phyloP scores from a whole-genome alignment of 2,329 filamentous ascomycete genomes.

The Aspergillus pseudotamarii region DNA sequence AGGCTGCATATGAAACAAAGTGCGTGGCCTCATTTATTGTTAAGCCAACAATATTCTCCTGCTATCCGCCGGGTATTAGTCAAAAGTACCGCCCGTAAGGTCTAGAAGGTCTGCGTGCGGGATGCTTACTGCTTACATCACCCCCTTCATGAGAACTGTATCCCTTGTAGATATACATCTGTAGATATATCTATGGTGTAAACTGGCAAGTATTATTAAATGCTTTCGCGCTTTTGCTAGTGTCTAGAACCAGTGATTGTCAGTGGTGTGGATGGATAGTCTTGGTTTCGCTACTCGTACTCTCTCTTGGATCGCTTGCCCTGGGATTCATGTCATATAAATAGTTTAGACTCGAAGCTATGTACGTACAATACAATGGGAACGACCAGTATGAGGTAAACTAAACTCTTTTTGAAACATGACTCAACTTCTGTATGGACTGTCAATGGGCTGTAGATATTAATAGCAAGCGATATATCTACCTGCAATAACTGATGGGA shows the following conservation, averaged over 20 bases:
- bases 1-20: slow-evolving; percentile 15
- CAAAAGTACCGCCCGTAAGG: slow-evolving; percentile 10
- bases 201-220: not conserved
- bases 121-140: not conserved
- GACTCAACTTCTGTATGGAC: not conserved
- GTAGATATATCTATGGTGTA: not conserved
- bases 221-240: not conserved
- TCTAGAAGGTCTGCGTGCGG: not conserved
- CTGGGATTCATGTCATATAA: not conserved
- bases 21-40: slow-evolving; percentile 23
- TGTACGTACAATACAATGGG: not conserved
- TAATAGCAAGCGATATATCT: not conserved
- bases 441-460: not conserved
- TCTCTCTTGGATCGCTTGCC: not conserved
- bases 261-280: not conserved
- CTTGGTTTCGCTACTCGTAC: not conserved
- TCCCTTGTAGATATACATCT: not conserved
- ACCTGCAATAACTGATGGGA: not conserved
- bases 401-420: not conserved
- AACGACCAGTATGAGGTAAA: not conserved
- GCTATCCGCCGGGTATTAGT: slow-evolving; percentile 10
- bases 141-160: not conserved
- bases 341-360: not conserved
- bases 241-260: not conserved
- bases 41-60: slow-evolving; percentile 10